phyloP scores from a whole-genome alignment of 2,329 filamentous ascomycete species.

The Colletotrichum navitas region DNA sequence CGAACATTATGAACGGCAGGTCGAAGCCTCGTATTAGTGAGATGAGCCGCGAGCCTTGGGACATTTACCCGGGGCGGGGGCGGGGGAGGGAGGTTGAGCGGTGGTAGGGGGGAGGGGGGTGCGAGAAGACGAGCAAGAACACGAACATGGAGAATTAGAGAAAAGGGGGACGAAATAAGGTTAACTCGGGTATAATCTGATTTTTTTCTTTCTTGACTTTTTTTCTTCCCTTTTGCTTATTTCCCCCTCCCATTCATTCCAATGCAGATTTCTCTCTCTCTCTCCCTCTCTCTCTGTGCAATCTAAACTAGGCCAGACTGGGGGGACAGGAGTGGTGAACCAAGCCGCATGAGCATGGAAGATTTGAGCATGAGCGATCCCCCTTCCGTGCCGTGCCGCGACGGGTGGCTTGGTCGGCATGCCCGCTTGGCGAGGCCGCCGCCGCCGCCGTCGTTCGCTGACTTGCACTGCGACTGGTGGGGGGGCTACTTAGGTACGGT shows the following conservation, averaged over 20 bases:
- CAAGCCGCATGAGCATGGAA: not conserved
- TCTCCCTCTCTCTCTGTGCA: not conserved
- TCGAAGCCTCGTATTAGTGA: not conserved
- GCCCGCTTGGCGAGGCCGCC: no score
- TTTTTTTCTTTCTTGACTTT: not conserved
- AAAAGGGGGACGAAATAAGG: not conserved
- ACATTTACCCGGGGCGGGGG: not conserved
- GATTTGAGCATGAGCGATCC: conserved; percentile 1
- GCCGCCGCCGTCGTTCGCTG: no score
- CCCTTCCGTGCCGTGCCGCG: not conserved
- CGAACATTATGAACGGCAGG: not conserved
- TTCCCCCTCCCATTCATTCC: no score
- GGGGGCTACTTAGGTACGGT: no score
- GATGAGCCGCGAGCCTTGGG: not conserved
- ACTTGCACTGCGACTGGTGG: no score
- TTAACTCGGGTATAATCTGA: not conserved
- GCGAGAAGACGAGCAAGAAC: not conserved
- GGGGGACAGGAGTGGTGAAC: not conserved
- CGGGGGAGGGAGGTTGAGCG: not conserved
- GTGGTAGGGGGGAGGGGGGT: not conserved
- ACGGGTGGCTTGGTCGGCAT: not conserved
- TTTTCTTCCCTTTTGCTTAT: not conserved
- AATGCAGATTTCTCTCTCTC: not conserved
- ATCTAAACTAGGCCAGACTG: not conserved
- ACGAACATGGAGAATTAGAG: not conserved